Conservation (phyloP, 2,329 filamentous ascomycete genomes). For the Colletotrichum tamarilloi region DNA sequence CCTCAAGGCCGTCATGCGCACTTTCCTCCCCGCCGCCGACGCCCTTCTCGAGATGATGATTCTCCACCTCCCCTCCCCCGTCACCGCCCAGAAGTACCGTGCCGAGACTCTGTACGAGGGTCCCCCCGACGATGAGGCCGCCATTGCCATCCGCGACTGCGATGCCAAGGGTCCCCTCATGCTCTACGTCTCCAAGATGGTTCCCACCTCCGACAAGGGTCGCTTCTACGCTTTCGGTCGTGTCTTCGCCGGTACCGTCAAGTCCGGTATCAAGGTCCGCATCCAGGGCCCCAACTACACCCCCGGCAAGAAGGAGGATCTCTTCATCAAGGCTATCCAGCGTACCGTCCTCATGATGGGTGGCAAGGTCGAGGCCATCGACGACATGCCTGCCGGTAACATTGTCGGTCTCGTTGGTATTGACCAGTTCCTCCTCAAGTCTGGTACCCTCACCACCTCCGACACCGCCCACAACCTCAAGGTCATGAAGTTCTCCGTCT, state of each 20-base stretch:
- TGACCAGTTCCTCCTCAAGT: constrained; percentile 99
- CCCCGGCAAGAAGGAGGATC: constrained; percentile 98
- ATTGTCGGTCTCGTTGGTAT: constrained; percentile 99
- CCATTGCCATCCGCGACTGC: constrained; percentile 98
- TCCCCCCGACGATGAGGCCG: constrained; percentile 90
- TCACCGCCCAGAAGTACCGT: constrained; percentile 97
- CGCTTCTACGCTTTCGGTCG: constrained; percentile 99
- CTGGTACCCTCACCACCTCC: constrained; percentile 96
- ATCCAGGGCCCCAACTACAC: constrained; percentile 99
- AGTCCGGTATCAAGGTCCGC: constrained; percentile 98
- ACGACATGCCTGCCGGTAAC: constrained; percentile 99
- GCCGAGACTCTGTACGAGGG: constrained; percentile 99
- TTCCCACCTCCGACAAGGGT: constrained; percentile 99
- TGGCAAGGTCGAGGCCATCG: constrained; percentile 97
- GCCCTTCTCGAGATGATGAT: constrained; percentile 99
- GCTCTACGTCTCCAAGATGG: constrained; percentile 99
- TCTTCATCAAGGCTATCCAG: constrained; percentile 99
- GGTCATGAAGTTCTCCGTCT: constrained; percentile 99
- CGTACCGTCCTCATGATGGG: constrained; percentile 99
- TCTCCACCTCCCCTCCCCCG: constrained; percentile 96
- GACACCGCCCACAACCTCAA: constrained; percentile 99
- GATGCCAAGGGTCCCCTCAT: constrained; percentile 98
- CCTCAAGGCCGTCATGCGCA: constrained; percentile 97
- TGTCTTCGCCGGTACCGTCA: constrained; percentile 99
- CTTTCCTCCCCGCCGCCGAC: constrained; percentile 98